phyloP scores from a whole-genome alignment of 2,329 filamentous ascomycete species.

The Colletotrichum lupini region DNA sequence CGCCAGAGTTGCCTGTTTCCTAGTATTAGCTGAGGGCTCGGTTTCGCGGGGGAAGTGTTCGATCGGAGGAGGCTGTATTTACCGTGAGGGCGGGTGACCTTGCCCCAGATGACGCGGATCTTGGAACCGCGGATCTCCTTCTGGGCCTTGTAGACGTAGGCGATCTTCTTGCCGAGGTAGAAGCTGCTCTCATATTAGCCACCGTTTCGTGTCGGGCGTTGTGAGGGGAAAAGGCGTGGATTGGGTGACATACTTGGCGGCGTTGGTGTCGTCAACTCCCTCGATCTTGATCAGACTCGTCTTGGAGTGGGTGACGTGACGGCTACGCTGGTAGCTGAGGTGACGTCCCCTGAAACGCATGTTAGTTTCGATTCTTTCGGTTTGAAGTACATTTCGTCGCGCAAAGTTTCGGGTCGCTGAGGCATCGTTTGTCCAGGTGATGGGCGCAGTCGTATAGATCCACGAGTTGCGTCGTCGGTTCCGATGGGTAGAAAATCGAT shows the following conservation, averaged over 20 bases:
- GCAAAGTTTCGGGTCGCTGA: constrained; percentile 4
- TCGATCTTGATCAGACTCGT: constrained; percentile 98
- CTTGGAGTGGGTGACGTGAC: constrained; percentile 90
- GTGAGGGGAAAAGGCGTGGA: not conserved
- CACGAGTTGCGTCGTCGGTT: constrained; percentile 9
- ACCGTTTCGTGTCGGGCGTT: not conserved
- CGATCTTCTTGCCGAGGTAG: constrained; percentile 99
- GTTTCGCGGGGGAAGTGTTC: constrained; percentile 5
- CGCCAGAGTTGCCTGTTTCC: constrained; percentile 87
- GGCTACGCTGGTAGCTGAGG: constrained; percentile 96
- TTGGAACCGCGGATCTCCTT: constrained; percentile 97
- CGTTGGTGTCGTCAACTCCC: constrained; percentile 91
- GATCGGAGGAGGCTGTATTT: constrained; percentile 50
- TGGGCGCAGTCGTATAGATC: constrained; percentile 5
- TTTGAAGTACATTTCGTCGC: not conserved
- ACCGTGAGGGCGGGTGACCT: constrained; percentile 96
- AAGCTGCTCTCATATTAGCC: constrained; percentile 65
- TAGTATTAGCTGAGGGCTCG: constrained; percentile 14
- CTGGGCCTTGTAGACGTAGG: constrained; percentile 97
- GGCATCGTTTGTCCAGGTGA: not conserved
- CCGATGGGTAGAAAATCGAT: constrained; percentile 26
- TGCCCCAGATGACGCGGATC: constrained; percentile 99
- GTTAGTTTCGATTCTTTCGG: constrained; percentile 24
- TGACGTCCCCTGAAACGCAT: constrained; percentile 82
- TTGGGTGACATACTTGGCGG: constrained; percentile 78